phyloP scores from a whole-genome alignment of 176 grass and related monocot species.

The Pontederia crassipes region DNA sequence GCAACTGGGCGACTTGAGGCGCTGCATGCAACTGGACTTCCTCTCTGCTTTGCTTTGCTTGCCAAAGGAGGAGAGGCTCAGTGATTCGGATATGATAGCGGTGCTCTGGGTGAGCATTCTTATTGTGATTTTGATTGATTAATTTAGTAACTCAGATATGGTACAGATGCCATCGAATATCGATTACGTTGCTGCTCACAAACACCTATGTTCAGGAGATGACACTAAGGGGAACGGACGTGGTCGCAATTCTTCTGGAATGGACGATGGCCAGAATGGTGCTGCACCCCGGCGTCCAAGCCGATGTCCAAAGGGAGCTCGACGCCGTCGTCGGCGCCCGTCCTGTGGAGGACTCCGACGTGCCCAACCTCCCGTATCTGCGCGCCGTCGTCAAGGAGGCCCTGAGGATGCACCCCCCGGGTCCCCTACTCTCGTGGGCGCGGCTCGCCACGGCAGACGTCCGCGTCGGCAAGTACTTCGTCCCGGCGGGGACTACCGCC shows the following conservation, averaged over 20 bases:
- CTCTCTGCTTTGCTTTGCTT: conserved; percentile 27
- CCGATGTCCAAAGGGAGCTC: conserved; percentile 19
- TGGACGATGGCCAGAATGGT: conserved; percentile 33
- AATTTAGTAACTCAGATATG: no score
- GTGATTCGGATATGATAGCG: conserved; percentile 27
- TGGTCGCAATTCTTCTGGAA: conserved; percentile 28
- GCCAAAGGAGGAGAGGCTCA: conserved; percentile 23
- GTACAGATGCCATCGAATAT: neutral
- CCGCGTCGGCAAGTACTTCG: conserved; percentile 12
- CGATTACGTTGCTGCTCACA: neutral
- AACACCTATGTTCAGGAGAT: conserved; percentile 18
- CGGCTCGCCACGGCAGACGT: conserved; percentile 10
- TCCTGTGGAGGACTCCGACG: neutral
- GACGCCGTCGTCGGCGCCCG: neutral
- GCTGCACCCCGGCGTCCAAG: conserved; percentile 27
- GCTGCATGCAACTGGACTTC: conserved; percentile 4
- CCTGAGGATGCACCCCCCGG: conserved; percentile 27
- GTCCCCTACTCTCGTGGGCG: conserved; percentile 38
- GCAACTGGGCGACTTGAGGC: neutral
- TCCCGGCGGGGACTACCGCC: conserved; percentile 22
- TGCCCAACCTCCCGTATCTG: conserved; percentile 12
- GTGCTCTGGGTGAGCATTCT: conserved; percentile 31
- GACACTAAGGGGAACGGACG: conserved; percentile 33
- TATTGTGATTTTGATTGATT: neutral
- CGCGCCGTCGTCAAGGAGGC: conserved; percentile 21